phyloP scores from a whole-genome alignment of 495 filamentous ascomycete genomes.

The Penicillium salamii region DNA sequence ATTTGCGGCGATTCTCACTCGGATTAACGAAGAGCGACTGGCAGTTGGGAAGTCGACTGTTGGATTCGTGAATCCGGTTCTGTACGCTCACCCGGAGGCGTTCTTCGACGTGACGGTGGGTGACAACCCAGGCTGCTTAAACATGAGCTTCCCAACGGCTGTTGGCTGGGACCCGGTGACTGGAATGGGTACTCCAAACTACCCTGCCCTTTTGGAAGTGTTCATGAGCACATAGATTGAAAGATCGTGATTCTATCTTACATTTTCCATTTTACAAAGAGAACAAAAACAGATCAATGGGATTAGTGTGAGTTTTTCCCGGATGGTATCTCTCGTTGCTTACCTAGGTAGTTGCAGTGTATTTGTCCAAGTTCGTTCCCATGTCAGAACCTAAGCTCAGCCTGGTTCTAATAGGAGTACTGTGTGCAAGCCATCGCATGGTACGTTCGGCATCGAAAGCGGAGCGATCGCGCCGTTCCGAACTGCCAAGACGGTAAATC shows the following conservation, averaged over 20 bases:
- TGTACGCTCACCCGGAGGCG: constrained; percentile 59
- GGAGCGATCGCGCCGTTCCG: not conserved
- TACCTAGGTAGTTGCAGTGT: too few species aligned
- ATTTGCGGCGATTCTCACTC: constrained; percentile 54
- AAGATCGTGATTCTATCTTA: too few species aligned
- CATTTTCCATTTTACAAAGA: too few species aligned
- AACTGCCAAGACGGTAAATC: not conserved
- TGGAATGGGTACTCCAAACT: constrained; percentile 58
- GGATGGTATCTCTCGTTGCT: too few species aligned
- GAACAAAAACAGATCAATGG: too few species aligned
- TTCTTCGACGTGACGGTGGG: constrained; percentile 63
- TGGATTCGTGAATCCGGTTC: constrained; percentile 58
- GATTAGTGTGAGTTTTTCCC: too few species aligned
- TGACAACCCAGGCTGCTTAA: constrained; percentile 56
- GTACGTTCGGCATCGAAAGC: not conserved
- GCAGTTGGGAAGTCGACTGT: constrained; percentile 53
- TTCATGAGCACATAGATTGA: constrained; percentile 32
- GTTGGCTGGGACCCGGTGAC: constrained; percentile 65
- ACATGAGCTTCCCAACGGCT: constrained; percentile 49
- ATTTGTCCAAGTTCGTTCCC: too few species aligned
- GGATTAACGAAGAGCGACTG: constrained; percentile 62
- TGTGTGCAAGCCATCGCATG: not conserved
- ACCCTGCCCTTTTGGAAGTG: constrained; percentile 45
- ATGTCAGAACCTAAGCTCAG: too few species aligned
- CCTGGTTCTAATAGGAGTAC: too few species aligned